phyloP scores from a whole-genome alignment of 1,139 yeast species.

The Lodderomyces jiufengensis region DNA sequence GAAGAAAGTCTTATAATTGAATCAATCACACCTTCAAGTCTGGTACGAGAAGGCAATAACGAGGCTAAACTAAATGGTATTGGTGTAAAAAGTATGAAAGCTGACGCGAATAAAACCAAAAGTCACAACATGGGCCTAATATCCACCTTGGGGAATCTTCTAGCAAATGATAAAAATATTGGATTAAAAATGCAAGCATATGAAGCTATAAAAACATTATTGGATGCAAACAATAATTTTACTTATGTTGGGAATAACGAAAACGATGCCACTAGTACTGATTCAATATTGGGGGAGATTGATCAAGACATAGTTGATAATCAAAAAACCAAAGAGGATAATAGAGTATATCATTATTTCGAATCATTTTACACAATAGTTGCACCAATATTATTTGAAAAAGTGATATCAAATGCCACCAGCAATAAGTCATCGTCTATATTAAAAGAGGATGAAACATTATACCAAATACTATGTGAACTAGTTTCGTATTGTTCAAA shows the following conservation, averaged over 20 bases:
- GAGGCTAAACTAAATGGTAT: background rate
- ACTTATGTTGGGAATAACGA: too few species aligned
- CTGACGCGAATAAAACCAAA: conserved; percentile 20
- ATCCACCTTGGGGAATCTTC: conserved; percentile 55
- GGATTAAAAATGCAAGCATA: conserved; percentile 80
- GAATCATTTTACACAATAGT: conserved; percentile 58
- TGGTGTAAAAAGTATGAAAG: too few species aligned
- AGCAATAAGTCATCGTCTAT: conserved; percentile 1
- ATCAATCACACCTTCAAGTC: background rate
- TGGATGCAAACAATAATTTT: conserved; percentile 48
- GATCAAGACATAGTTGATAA: too few species aligned
- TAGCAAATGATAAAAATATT: conserved; percentile 60
- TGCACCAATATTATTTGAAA: conserved; percentile 56
- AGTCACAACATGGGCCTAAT: conserved; percentile 65
- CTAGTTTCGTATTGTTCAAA: conserved; percentile 61
- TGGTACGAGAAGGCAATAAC: background rate
- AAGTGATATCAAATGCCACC: conserved; percentile 25
- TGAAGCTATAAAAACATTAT: conserved; percentile 72
- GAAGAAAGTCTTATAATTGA: conserved; percentile 13
- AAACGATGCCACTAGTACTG: too few species aligned
- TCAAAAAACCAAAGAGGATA: too few species aligned
- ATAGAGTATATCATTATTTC: too few species aligned
- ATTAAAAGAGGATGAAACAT: conserved; percentile 34
- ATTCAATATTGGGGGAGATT: too few species aligned
- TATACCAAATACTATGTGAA: conserved; percentile 67